Evolutionary conservation across 768 basidiomycete genomes (phyloP).

Genomic region (Cystofilobasidium ferigula): DNA sequence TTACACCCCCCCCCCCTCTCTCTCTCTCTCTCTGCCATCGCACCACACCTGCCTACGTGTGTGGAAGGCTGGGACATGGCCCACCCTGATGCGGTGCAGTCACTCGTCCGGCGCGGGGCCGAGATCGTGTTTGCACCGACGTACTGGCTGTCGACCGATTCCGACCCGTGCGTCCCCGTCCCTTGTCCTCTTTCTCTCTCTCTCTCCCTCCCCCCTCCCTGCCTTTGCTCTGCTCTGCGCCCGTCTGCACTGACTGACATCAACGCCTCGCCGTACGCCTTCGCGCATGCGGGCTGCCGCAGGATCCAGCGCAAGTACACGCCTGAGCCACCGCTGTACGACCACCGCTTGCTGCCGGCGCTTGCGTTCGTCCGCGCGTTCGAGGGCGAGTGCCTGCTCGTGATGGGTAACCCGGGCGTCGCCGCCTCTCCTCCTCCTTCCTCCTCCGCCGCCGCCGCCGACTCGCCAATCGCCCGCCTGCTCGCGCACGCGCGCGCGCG

Average conservation of each 20-base stretch:
- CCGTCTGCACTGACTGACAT: not conserved
- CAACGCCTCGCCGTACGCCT: not conserved
- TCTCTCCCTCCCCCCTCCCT: not conserved
- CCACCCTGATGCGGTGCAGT: constrained; percentile 4
- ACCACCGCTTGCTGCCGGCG: constrained; percentile 1
- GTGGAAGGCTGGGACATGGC: constrained; percentile 21
- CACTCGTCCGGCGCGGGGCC: constrained; percentile 8
- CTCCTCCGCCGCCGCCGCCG: not conserved
- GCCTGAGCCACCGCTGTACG: not conserved
- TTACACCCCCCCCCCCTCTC: no score
- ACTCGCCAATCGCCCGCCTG: not conserved
- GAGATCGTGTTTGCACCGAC: constrained; percentile 11
- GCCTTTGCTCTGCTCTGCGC: not conserved
- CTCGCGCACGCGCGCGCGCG: no score
- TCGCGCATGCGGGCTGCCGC: not conserved
- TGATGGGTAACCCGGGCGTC: constrained; percentile 1
- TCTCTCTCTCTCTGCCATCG: no score
- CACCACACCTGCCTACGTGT: no score
- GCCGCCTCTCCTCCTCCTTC: not conserved
- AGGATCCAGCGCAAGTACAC: constrained; percentile 13
- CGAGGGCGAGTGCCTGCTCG: not conserved
- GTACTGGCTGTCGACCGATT: constrained; percentile 17
- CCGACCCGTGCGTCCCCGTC: constrained; percentile 8
- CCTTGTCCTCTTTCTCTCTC: not conserved
- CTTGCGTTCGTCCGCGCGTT: constrained; percentile 5